Evolutionary conservation across 768 basidiomycete species (phyloP).

Genomic region (Mycena vulgaris): DNA sequence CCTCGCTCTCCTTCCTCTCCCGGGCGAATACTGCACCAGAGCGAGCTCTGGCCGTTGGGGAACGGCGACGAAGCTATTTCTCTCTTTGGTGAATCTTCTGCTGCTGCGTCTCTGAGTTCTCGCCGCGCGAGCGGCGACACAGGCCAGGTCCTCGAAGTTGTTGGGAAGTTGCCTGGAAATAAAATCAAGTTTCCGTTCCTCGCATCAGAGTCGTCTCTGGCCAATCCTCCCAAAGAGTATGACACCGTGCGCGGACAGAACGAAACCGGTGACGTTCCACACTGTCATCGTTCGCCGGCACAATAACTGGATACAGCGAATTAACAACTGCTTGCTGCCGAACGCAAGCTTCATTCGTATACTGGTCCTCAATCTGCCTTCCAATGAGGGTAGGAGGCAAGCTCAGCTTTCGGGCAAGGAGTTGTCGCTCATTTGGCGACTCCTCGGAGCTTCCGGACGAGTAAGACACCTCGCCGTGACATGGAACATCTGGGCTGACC

Average conservation of each 20-base stretch:
- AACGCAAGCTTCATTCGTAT: constrained; percentile 8
- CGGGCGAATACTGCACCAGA: too few relatives aligned
- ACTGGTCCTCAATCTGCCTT: constrained; percentile 10
- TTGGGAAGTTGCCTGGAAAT: too few relatives aligned
- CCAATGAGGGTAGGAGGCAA: background rate
- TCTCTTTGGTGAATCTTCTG: too few relatives aligned
- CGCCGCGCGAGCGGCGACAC: too few relatives aligned
- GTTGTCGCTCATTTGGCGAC: background rate
- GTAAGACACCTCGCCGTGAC: constrained; percentile 4
- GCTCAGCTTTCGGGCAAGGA: background rate
- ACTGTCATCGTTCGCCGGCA: constrained; percentile 15
- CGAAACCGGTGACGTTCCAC: constrained; percentile 5
- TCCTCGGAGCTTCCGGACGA: background rate
- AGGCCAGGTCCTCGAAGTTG: too few relatives aligned
- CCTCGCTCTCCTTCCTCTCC: too few relatives aligned
- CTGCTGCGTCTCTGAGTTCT: too few relatives aligned
- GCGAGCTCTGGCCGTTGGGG: too few relatives aligned
- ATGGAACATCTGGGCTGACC: constrained; percentile 15
- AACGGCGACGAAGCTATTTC: too few relatives aligned
- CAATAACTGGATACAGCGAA: constrained; percentile 16
- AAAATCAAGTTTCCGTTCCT: too few relatives aligned
- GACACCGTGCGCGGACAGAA: background rate
- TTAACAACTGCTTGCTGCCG: constrained; percentile 1
- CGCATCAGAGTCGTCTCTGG: too few relatives aligned
- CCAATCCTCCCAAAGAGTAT: too few relatives aligned